Base-by-base conservation (phyloP, 495 filamentous ascomycete genomes). In the Aspergillus carlsbadensis region DNA sequence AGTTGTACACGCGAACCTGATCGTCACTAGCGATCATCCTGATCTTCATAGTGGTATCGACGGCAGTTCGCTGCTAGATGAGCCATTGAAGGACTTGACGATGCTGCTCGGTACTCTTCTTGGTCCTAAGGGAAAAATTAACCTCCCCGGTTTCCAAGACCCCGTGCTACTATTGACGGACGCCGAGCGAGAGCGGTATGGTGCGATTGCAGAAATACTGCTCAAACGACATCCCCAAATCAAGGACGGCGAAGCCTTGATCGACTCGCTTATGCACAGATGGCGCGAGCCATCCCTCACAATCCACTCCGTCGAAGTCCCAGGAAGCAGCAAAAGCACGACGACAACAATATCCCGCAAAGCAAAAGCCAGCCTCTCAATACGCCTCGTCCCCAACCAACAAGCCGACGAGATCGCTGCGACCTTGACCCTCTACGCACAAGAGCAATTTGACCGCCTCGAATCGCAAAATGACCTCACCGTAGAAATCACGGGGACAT, bases 241-340 rank as follows among this genome's bases (percentile, higher is more conserved):
- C 18, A 82, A 85, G 3, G 84, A 90, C 13, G 71, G 85, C 6
- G 81, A 88, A 5, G 78, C 77, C 5, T 77, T 96, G 22, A 89
- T 90, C 52, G 78, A 83, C 22, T 91, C 85, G 17, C 78, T 98
- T 14, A 95, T 95, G 87, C 86, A 90, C 29, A 83, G 92, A 56
- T 98, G 94, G 94, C 88, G 92, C n/a, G 92, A 96, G 64, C 90
- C 95, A 0, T 93, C 92, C 17, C 77, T 98, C 22, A 98, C 94
- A 0, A 86, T 98, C 41, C 95, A 98, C 66, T 87, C 91, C 20
- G 86, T 96, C 66, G 90, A 94, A 58, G 92, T 95, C 0, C 76
- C 76, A 1, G 70, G 72, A 2, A 74, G 59, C 62, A 73, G 62
- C 62, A 79, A 73, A 45, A 74, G 67, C 52, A 93, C 91, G 10